These are phyloP conservation scores for Phytophthora uliginosa DNA, from an alignment of 352 stramenopile genomes.

Conservation along the genomic window DNA sequence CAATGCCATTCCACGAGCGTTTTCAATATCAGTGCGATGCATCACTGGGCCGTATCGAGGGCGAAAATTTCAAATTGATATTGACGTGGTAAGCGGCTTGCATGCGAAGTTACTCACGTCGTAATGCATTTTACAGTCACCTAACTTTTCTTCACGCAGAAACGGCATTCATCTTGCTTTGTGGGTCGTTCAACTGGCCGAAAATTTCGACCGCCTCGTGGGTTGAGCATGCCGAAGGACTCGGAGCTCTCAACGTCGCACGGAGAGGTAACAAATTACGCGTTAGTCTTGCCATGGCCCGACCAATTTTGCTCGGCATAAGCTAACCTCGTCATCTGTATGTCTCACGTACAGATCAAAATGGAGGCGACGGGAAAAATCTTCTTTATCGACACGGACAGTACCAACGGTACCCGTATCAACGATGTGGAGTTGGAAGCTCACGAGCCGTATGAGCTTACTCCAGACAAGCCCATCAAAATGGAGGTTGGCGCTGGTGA, in stretches of 20 bases:
- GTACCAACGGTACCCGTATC: constrained; percentile 83
- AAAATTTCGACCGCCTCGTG: constrained; percentile 79
- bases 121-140: not conserved
- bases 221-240: constrained; percentile 84
- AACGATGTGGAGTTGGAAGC: constrained; percentile 63
- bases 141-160: constrained; percentile 24
- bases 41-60: constrained; percentile 68
- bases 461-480: constrained; percentile 50
- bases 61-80: constrained; percentile 65
- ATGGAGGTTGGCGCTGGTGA: constrained; percentile 66
- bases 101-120: not conserved
- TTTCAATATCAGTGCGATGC: constrained; percentile 65
- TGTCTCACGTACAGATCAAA: constrained; percentile 52
- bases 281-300: not conserved
- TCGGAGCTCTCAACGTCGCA: constrained; percentile 87
- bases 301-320: not conserved
- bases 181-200: constrained; percentile 83
- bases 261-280: constrained; percentile 53
- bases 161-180: constrained; percentile 66
- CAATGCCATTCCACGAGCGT: constrained; percentile 37
- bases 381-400: constrained; percentile 83
- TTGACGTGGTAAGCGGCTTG: constrained; percentile 52
- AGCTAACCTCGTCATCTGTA: not conserved
- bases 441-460: constrained; percentile 61
- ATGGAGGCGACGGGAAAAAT: constrained; percentile 70